Evolutionary conservation across 148 eudicot genomes (phyloP).

Genomic region (Bassia scoparia): DNA sequence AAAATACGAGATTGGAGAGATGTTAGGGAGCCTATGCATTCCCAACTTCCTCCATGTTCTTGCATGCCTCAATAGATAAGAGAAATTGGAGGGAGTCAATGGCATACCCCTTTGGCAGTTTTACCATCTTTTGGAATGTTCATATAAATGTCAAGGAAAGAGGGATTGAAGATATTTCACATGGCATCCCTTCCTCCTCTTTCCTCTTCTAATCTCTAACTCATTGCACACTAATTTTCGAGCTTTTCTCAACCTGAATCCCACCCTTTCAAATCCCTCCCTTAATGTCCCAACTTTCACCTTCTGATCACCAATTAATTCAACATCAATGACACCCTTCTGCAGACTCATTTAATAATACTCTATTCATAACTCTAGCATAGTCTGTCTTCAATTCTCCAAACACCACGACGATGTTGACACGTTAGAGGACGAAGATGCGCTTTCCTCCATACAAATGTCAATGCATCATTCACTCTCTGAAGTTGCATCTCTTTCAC

Average conservation of each 20-base stretch:
- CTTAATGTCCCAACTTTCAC: neutral
- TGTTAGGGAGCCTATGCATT: constrained; percentile 1
- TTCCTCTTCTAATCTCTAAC: neutral
- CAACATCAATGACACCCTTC: neutral
- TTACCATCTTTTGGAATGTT: neutral
- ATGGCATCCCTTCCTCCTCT: neutral
- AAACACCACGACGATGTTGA: neutral
- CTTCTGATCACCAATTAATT: neutral
- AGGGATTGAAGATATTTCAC: neutral
- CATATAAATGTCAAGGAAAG: neutral
- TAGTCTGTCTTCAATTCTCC: too few relatives aligned
- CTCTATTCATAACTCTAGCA: neutral
- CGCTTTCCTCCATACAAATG: too few relatives aligned
- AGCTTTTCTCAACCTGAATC: neutral
- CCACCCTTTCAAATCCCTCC: neutral
- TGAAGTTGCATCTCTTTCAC: neutral
- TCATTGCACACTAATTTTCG: neutral
- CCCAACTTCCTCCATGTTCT: constrained; percentile 10
- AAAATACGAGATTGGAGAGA: neutral
- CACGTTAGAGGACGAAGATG: too few relatives aligned
- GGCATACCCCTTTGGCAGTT: constrained; percentile 13
- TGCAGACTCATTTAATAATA: neutral
- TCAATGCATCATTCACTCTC: neutral
- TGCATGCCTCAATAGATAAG: neutral
- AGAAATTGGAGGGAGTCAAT: constrained; percentile 7